Evolutionary conservation across 202 grass and related monocot species (phyloP).

Genomic region (Panicum virgatum): DNA sequence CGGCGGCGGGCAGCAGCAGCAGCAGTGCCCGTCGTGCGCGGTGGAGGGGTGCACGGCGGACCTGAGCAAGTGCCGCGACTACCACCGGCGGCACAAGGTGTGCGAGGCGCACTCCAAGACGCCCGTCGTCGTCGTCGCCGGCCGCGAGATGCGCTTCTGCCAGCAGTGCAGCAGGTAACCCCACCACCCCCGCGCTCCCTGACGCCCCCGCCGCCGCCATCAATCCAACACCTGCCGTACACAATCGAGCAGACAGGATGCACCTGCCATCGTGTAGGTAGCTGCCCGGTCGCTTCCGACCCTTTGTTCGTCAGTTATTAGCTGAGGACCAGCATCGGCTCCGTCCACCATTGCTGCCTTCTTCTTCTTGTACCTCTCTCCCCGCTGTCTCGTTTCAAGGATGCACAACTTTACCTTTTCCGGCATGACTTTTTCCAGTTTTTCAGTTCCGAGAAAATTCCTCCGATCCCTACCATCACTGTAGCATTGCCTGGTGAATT

Average conservation of each 20-base stretch:
- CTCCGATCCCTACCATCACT: not conserved
- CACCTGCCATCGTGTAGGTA: not conserved
- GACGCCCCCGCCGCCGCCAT: not conserved
- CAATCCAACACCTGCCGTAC: not conserved
- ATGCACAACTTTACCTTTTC: slow-evolving; percentile 59
- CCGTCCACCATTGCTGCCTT: not conserved
- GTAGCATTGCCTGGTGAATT: slow-evolving; percentile 42
- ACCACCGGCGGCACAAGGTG: slow-evolving; percentile 95
- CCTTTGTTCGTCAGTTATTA: not conserved
- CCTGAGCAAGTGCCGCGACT: slow-evolving; percentile 87
- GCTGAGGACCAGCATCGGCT: not conserved
- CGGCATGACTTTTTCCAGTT: slow-evolving; percentile 26
- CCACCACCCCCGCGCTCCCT: too few relatives aligned
- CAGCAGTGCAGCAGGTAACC: slow-evolving; percentile 98
- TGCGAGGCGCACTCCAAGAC: slow-evolving; percentile 93
- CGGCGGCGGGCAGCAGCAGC: not conserved
- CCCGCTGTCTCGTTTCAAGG: slow-evolving; percentile 48
- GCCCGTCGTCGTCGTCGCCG: slow-evolving; percentile 70
- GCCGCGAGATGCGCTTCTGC: slow-evolving; percentile 90
- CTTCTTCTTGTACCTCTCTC: not conserved
- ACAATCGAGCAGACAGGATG: not conserved
- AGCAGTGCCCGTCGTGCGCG: slow-evolving; percentile 60
- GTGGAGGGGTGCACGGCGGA: slow-evolving; percentile 86
- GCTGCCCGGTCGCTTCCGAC: not conserved
- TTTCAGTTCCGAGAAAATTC: not conserved